These are phyloP conservation scores for Lactarius trivialis DNA, from an alignment of 768 basidiomycete species.

Conservation along the genomic window DNA sequence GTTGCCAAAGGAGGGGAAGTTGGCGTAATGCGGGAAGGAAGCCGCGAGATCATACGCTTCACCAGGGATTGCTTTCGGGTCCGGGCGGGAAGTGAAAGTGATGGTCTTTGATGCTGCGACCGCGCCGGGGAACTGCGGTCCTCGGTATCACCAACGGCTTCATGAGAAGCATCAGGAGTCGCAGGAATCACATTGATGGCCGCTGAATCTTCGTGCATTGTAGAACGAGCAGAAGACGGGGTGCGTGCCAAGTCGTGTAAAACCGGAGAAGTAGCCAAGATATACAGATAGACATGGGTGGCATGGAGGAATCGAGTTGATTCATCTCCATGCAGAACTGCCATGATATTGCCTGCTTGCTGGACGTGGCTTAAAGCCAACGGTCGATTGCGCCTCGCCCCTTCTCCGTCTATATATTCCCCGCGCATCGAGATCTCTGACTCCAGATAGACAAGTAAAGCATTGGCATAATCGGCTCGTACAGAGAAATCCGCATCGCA, in stretches of 20 bases:
- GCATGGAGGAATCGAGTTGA: conserved; percentile 72
- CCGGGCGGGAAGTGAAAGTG: conserved; percentile 42
- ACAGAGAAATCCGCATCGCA: conserved; percentile 77
- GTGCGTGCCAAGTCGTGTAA: conserved; percentile 39
- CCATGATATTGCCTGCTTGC: conserved; percentile 40
- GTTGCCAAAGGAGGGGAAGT: conserved; percentile 46
- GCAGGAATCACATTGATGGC: conserved; percentile 20
- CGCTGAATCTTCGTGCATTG: conserved; percentile 17
- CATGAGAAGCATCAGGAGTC: conserved; percentile 28
- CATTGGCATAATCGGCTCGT: conserved; percentile 67
- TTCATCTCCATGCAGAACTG: conserved; percentile 52
- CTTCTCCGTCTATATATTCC: conserved; percentile 43
- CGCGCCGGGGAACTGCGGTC: conserved; percentile 29
- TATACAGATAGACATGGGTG: conserved; percentile 73
- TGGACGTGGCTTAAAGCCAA: conserved; percentile 44
- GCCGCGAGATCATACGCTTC: conserved; percentile 44
- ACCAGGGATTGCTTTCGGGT: conserved; percentile 53
- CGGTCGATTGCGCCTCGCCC: conserved; percentile 40
- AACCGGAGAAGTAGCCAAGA: conserved; percentile 64
- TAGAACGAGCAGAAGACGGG: conserved; percentile 35
- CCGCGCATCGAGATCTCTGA: conserved; percentile 66
- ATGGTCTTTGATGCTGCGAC: conserved; percentile 40
- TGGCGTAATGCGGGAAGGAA: conserved; percentile 37
- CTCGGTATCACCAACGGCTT: conserved; percentile 30
- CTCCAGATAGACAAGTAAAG: conserved; percentile 68